Percentiles rank a stretch among this genome's conserved stretches.
Evolutionary conservation across 2,329 filamentous ascomycete species (phyloP).

Genomic region (Didymella segeticola): DNA sequence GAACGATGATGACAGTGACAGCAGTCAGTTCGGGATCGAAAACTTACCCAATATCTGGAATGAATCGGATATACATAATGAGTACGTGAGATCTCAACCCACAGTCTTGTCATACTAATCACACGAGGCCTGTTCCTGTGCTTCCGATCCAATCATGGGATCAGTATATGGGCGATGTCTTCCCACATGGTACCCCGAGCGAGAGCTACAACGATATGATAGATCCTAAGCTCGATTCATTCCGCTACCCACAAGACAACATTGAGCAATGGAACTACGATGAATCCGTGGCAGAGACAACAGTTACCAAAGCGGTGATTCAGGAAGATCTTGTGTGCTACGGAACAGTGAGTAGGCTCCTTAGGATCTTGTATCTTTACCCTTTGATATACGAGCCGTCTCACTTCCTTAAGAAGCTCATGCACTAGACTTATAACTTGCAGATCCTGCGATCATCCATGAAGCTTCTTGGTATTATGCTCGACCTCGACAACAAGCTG

Average conservation of each 20-base stretch:
- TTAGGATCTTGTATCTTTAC: too few relatives aligned
- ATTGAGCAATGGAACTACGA: too few relatives aligned
- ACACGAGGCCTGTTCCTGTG: constrained; percentile 15
- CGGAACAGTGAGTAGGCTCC: neutral
- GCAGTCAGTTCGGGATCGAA: too few relatives aligned
- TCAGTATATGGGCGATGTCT: constrained; percentile 17
- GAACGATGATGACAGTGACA: constrained; percentile 25
- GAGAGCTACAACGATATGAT: too few relatives aligned
- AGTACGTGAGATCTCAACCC: constrained; percentile 21
- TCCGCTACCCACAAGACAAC: constrained; percentile 21
- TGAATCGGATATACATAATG: constrained; percentile 9
- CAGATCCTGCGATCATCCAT: constrained; percentile 29
- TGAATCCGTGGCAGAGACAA: too few relatives aligned
- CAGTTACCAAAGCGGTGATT: too few relatives aligned
- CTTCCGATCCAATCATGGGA: constrained; percentile 25
- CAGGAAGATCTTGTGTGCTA: neutral
- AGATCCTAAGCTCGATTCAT: neutral
- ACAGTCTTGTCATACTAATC: too few relatives aligned
- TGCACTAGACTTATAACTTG: too few relatives aligned
- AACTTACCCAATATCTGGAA: too few relatives aligned
- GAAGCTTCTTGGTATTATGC: constrained; percentile 34
- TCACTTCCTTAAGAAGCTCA: too few relatives aligned
- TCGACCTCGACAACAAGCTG: constrained; percentile 24
- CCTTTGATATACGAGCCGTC: too few relatives aligned
- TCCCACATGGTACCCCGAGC: too few relatives aligned